These are phyloP conservation scores for Plantago ovata DNA, from an alignment of 257 asterid genomes.

Conservation along the genomic window DNA sequence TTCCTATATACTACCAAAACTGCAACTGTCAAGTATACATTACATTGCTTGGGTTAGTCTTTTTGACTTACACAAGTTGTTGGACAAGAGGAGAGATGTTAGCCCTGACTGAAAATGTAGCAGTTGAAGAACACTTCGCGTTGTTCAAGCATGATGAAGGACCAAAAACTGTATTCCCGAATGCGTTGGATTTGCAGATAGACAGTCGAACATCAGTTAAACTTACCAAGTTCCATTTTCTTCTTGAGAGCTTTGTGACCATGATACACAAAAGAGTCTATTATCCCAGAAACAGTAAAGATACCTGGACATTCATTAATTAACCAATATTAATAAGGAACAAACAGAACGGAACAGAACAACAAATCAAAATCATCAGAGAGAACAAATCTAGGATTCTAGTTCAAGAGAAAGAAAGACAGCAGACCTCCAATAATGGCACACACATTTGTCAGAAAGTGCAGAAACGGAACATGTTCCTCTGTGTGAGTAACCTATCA, in stretches of 20 bases:
- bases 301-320: constrained; percentile 71
- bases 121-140: too few species aligned
- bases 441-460: constrained; percentile 88
- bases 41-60: too few species aligned
- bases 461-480: constrained; percentile 76
- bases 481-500: constrained; percentile 80
- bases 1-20: too few species aligned
- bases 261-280: constrained; percentile 83
- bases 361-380: not conserved
- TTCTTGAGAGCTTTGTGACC: constrained; percentile 81
- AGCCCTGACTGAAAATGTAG: too few species aligned
- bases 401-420: constrained; percentile 23
- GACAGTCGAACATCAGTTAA: constrained; percentile 40
- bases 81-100: too few species aligned
- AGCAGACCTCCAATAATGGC: constrained; percentile 89
- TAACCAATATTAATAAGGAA: constrained; percentile 12
- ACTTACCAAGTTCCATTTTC: constrained; percentile 91
- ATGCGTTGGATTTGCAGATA: not conserved
- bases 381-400: not conserved
- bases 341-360: not conserved
- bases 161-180: not conserved
- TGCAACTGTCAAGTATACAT: too few species aligned
- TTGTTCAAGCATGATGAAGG: not conserved
- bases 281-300: constrained; percentile 89
- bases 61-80: too few species aligned